Evolutionary conservation across 768 basidiomycete genomes (phyloP).

Genomic region (Strobilomyces echinocephalus): DNA sequence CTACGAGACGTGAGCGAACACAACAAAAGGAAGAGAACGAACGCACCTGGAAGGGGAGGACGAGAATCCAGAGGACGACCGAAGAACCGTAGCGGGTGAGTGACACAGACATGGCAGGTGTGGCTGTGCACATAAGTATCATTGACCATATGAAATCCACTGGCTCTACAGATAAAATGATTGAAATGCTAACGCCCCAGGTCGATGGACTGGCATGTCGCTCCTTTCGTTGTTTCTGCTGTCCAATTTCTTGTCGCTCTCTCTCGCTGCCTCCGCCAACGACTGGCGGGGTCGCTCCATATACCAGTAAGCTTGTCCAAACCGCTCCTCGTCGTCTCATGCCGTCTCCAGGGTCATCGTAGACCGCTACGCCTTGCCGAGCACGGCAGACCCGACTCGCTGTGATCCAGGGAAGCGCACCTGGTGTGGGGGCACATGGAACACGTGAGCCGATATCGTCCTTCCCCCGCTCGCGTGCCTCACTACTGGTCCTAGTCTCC

Average conservation of each 20-base stretch:
- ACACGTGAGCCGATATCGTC: neutral
- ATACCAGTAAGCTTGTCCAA: conserved; percentile 7
- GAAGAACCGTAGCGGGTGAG: conserved; percentile 63
- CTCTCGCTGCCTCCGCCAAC: conserved; percentile 7
- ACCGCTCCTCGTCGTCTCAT: neutral
- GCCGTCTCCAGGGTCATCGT: conserved; percentile 4
- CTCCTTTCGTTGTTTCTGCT: conserved; percentile 1
- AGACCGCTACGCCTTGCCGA: conserved; percentile 12
- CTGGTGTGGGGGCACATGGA: conserved; percentile 18
- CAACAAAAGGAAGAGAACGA: neutral
- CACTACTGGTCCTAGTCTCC: conserved; percentile 39
- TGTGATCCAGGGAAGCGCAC: conserved; percentile 12
- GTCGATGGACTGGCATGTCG: neutral
- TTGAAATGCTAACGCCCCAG: neutral
- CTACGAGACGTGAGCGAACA: conserved; percentile 28
- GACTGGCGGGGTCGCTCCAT: conserved; percentile 17
- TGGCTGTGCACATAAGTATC: neutral
- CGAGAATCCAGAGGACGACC: conserved; percentile 64
- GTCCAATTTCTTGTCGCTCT: neutral
- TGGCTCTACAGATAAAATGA: neutral
- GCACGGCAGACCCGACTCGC: conserved; percentile 3
- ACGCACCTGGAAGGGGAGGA: conserved; percentile 51
- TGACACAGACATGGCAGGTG: conserved; percentile 14
- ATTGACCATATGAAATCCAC: neutral
- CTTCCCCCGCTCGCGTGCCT: neutral